These are phyloP conservation scores for Backusella mclennaniae DNA, from an alignment of 192 early-diverging fungal species.

Conservation along the genomic window DNA sequence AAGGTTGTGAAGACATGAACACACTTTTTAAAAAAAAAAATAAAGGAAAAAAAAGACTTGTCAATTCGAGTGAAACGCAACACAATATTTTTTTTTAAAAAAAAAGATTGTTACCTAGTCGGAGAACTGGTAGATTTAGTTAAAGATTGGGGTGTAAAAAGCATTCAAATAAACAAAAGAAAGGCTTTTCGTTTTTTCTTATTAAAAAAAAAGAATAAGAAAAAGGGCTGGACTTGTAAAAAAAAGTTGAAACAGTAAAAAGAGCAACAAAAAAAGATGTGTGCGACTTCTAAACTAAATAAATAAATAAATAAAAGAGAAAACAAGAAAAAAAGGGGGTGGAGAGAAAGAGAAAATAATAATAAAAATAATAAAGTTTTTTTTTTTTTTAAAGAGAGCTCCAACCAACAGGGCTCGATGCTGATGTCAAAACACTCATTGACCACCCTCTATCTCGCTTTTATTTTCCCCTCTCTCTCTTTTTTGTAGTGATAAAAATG, in stretches of 20 bases:
- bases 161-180: not conserved
- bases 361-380: slow-evolving; percentile 1
- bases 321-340: slow-evolving; percentile 1
- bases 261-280: not conserved
- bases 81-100: slow-evolving; percentile 1
- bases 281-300: not conserved
- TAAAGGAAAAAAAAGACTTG: slow-evolving; percentile 1
- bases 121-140: slow-evolving; percentile 6
- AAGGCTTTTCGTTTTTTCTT: not conserved
- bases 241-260: slow-evolving; percentile 3
- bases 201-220: not conserved
- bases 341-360: not conserved
- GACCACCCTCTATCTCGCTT: not conserved
- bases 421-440: slow-evolving; percentile 8
- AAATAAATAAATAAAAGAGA: not conserved
- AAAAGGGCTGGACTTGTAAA: not conserved
- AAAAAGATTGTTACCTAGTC: not conserved
- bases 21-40: not conserved
- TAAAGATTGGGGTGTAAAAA: slow-evolving; percentile 1
- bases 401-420: slow-evolving; percentile 5
- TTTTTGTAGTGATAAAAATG: not conserved
- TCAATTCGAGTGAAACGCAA: slow-evolving; percentile 10
- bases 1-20: slow-evolving; percentile 13
- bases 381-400: slow-evolving; percentile 6
- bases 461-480: not conserved